phyloP scores from a whole-genome alignment of 2,329 filamentous ascomycete genomes.

The Orbilia quercus region DNA sequence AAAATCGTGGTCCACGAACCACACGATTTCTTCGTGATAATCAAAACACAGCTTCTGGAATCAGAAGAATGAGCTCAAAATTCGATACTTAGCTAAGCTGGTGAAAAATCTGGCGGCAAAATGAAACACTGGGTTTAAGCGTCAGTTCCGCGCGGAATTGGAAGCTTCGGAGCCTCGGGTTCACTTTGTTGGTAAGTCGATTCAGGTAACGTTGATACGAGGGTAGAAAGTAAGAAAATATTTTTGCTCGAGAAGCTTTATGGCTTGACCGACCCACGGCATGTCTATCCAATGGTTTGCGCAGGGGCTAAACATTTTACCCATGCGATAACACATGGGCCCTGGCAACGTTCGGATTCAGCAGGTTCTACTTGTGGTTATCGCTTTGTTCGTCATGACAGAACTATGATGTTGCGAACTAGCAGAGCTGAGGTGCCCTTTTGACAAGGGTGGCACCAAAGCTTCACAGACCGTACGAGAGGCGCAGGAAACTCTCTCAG shows the following conservation, averaged over 20 bases:
- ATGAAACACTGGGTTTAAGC: slow-evolving; percentile 35
- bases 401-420: slow-evolving; percentile 47
- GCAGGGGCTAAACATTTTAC: slow-evolving; percentile 25
- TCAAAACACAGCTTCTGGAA: slow-evolving; percentile 32
- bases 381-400: slow-evolving; percentile 52
- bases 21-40: slow-evolving; percentile 1
- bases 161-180: slow-evolving; percentile 35
- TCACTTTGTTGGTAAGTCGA: slow-evolving; percentile 16
- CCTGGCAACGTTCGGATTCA: slow-evolving; percentile 32
- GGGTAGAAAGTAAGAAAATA: slow-evolving; percentile 21
- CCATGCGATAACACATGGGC: slow-evolving; percentile 29
- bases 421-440: slow-evolving; percentile 24
- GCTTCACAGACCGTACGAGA: slow-evolving; percentile 29
- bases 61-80: slow-evolving; percentile 51
- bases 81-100: not conserved
- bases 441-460: slow-evolving; percentile 4
- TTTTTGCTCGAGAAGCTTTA: slow-evolving; percentile 1
- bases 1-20: not conserved
- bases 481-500: slow-evolving; percentile 27
- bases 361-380: slow-evolving; percentile 54
- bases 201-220: not conserved
- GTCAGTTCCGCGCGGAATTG: slow-evolving; percentile 21
- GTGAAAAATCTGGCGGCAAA: slow-evolving; percentile 5
- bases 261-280: slow-evolving; percentile 10
- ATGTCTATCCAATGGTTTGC: not conserved